Evolutionary conservation across 257 asterid species (phyloP).

Genomic region (Linderniella brevidens): DNA sequence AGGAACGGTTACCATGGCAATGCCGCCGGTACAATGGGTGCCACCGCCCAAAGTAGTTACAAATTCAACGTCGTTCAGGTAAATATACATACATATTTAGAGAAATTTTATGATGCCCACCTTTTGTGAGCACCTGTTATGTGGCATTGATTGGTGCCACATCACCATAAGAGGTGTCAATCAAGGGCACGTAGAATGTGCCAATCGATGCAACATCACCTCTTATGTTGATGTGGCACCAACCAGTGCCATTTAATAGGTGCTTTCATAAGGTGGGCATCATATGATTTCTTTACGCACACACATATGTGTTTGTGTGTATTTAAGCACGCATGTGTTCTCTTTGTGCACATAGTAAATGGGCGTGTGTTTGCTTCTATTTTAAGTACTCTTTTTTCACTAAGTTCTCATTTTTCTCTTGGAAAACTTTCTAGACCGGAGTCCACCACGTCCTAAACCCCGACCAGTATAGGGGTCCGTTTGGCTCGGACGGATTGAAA

Average conservation of each 20-base stretch:
- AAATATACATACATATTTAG: neutral
- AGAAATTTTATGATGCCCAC: too few relatives aligned
- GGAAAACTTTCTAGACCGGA: conserved; percentile 39
- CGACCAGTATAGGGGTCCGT: conserved; percentile 79
- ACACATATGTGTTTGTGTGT: too few relatives aligned
- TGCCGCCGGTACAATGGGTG: conserved; percentile 75
- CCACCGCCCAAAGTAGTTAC: conserved; percentile 75
- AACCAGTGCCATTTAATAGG: too few relatives aligned
- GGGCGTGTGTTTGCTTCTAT: neutral
- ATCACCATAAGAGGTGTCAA: neutral
- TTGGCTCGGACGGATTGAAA: conserved; percentile 70
- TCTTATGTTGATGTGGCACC: too few relatives aligned
- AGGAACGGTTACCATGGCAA: conserved; percentile 94
- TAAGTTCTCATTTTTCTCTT: neutral
- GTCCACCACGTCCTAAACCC: conserved; percentile 87
- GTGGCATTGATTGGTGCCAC: neutral
- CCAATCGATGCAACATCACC: too few relatives aligned
- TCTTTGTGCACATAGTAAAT: too few relatives aligned
- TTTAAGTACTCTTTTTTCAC: neutral
- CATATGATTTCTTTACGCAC: too few relatives aligned
- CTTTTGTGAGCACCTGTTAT: too few relatives aligned
- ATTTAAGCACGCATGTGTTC: too few relatives aligned
- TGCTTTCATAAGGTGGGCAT: too few relatives aligned
- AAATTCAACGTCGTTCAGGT: conserved; percentile 92
- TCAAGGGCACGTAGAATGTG: too few relatives aligned